Conservation (phyloP, 805 yeast species). For the Scheffersomyces lignosus region DNA sequence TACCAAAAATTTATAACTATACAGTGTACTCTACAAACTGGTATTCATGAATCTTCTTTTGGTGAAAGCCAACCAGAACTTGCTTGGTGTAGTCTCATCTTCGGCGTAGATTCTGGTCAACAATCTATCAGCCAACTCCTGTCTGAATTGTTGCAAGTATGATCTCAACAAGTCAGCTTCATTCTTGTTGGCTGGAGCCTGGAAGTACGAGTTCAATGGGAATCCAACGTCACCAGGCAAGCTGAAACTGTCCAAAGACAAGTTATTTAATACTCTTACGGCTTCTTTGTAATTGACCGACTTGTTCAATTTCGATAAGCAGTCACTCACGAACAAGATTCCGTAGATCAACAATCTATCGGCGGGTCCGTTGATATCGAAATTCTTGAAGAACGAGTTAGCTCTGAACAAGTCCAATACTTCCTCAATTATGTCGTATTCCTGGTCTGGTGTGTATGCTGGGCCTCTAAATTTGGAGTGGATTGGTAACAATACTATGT, state of each 20-base stretch:
- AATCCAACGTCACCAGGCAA: constrained; percentile 96
- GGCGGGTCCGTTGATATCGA: constrained; percentile 93
- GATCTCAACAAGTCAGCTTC: constrained; percentile 79
- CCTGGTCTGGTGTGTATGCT: constrained; percentile 69
- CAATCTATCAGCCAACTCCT: constrained; percentile 83
- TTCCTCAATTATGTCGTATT: constrained; percentile 91
- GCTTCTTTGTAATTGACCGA: constrained; percentile 59
- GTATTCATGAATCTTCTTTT: constrained; percentile 96
- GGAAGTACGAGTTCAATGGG: constrained; percentile 80
- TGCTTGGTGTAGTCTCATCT: constrained; percentile 65
- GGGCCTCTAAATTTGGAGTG: constrained; percentile 89
- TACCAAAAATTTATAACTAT: not conserved
- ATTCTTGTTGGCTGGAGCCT: constrained; percentile 69
- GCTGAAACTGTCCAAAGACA: constrained; percentile 83
- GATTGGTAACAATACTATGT: constrained; percentile 81
- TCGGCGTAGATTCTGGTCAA: constrained; percentile 70
- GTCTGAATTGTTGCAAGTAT: constrained; percentile 91
- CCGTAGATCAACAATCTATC: constrained; percentile 94
- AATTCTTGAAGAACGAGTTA: constrained; percentile 93
- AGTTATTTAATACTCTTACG: constrained; percentile 67
- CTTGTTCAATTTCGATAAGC: constrained; percentile 62
- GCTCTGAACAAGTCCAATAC: constrained; percentile 89
- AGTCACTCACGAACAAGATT: constrained; percentile 82
- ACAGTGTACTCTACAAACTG: constrained; percentile 45
- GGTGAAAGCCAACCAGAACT: constrained; percentile 94